A percentile compares a stretch with the other conserved stretches of the same genome.
These are phyloP conservation scores for Panaeolus cyanescens DNA, from an alignment of 768 basidiomycete species.

Conservation along the genomic window DNA sequence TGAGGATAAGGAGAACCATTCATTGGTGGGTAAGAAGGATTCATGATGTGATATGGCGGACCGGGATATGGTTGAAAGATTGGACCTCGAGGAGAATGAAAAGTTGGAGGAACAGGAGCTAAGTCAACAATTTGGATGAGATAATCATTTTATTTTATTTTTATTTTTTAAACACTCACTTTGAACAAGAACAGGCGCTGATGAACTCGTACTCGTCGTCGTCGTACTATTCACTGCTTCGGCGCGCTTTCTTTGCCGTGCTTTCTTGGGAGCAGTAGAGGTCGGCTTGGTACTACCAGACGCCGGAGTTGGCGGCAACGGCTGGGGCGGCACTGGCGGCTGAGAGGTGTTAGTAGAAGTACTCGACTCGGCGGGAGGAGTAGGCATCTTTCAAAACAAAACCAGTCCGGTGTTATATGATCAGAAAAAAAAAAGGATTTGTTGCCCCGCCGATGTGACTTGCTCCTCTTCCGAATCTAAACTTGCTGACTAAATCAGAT, in stretches of 20 bases:
- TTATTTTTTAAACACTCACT: constrained; percentile 19
- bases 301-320: constrained; percentile 44
- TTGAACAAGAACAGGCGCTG: constrained; percentile 18
- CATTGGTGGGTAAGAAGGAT: constrained; percentile 66
- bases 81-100: constrained; percentile 35
- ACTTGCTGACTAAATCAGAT: constrained; percentile 42
- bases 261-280: constrained; percentile 43
- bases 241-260: constrained; percentile 55
- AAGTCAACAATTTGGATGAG: constrained; percentile 9
- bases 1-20: constrained; percentile 51
- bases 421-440: constrained; percentile 31
- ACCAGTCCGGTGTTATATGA: constrained; percentile 44
- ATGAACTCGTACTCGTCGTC: constrained; percentile 16
- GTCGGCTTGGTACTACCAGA: constrained; percentile 46
- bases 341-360: constrained; percentile 33
- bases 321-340: constrained; percentile 49
- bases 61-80: constrained; percentile 59
- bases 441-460: constrained; percentile 33
- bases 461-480: constrained; percentile 36
- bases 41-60: constrained; percentile 63
- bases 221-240: constrained; percentile 22
- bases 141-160: constrained; percentile 9
- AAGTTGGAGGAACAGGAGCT: constrained; percentile 25
- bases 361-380: constrained; percentile 50
- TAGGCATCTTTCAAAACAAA: constrained; percentile 42